Base-by-base conservation (phyloP, 73 alveolate species). In the Durusdinium trenchii region DNA sequence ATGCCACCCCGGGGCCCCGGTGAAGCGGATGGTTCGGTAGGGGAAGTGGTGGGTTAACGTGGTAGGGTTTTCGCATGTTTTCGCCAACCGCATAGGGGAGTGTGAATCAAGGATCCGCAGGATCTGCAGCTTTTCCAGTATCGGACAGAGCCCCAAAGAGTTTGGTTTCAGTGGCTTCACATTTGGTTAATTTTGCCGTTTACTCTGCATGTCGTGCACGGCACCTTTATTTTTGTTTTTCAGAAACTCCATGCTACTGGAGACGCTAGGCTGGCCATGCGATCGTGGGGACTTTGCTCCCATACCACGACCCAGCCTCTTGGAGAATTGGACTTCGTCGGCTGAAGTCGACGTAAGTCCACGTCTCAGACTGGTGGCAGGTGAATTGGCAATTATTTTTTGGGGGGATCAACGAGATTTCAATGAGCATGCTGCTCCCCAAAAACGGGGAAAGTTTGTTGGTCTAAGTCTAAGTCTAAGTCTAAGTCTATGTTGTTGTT, bases 181-280 rank as follows among this genome's bases (percentile, higher is more conserved):
- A n/a, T n/a, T n/a, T n/a, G n/a, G n/a, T n/a, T n/a, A n/a, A n/a
- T n/a, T n/a, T n/a, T n/a, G n/a, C n/a, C n/a, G n/a, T n/a, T n/a
- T n/a, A n/a, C n/a, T n/a, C n/a, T n/a, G n/a, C n/a, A n/a, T n/a
- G n/a, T n/a, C n/a, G n/a, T n/a, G n/a, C n/a, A n/a, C n/a, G n/a
- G 4, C 76, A 62, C 32, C 6, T 62, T 62, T 62, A 10, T 62
- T 20, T 62, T 62, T 62, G 76, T 62, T 62, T 35, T 71, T 71
- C 38, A 6, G 43, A 71, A 6, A 57, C 69, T 57, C 23, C 69
- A 57, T 16, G 23, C 69, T 40, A 81, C 45, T 60, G 99, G 1
- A 99, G 87, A 96, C 99, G 99, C 92, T 99, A 99, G 95, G 99
- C 99, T 45, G 99, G 99, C 23, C 99, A 99, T 90, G 99, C 99